Evolutionary conservation across 1,284 basidiomycete species (phyloP).

Genomic region (Moniliella sp.): DNA sequence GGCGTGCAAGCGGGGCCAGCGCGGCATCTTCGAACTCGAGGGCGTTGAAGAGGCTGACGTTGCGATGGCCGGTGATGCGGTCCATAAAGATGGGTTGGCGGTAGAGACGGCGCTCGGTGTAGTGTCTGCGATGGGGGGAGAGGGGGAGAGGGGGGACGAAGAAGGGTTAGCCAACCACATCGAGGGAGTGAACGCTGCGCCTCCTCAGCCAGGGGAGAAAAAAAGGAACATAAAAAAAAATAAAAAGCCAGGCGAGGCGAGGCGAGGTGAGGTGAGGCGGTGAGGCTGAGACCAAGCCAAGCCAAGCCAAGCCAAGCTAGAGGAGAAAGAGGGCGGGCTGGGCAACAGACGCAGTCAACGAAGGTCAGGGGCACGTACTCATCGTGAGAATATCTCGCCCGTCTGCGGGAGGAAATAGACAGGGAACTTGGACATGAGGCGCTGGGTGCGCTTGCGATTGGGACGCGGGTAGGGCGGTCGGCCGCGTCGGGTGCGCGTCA

Average conservation of each 20-base stretch:
- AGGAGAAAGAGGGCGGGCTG: not conserved
- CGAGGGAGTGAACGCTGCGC: not conserved
- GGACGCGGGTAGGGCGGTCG: not conserved
- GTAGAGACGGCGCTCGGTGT: conserved; percentile 76
- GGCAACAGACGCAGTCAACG: no score
- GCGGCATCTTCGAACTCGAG: conserved; percentile 72
- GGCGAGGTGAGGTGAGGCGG: no score
- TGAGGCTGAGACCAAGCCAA: not conserved
- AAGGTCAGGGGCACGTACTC: conserved; percentile 10
- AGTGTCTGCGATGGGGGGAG: conserved; percentile 49
- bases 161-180: conserved; percentile 3
- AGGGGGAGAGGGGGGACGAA: conserved; percentile 1
- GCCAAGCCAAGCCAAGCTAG: not conserved
- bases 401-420: conserved; percentile 27
- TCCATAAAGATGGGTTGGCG: conserved; percentile 76
- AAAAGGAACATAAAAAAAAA: conserved; percentile 1
- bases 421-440: not conserved
- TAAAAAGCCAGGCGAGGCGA: not conserved
- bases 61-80: conserved; percentile 82
- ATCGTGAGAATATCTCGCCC: conserved; percentile 29
- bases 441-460: not conserved
- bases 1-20: conserved; percentile 60
- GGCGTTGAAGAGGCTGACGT: no score
- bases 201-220: conserved; percentile 1
- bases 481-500: not conserved